Evolutionary conservation across 225 moss, liverwort and hornwort species (phyloP), one percentile per base, ranked within the genome.

Genomic region (Anthoceros angustus): DNA sequence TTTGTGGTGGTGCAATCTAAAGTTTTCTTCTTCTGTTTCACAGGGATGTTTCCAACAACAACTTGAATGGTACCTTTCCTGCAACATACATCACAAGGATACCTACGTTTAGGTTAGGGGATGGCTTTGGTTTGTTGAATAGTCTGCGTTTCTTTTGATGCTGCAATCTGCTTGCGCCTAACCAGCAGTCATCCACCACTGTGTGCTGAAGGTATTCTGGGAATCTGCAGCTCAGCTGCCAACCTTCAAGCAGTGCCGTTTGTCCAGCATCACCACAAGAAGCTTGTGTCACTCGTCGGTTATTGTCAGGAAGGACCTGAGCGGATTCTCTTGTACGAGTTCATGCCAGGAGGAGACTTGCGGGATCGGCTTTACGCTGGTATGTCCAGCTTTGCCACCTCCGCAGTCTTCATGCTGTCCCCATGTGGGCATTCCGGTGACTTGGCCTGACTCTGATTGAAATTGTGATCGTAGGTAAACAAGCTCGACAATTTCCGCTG

Each of bases 1-100:
- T 23, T 18, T 55, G 18, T 18, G 55, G 55, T 55, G 5, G 5
- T 20, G 18, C 23, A 23, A 18, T 55, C n/a, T 55, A 3, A 7
- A 20, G 12, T 55, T 6, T 15, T 55, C 0, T 4, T 18, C 8
- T 55, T 5, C 6, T 15, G 0, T 55, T 0, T 18, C 8, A 1
- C 55, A 55, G 8, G 55, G 55, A 55, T 15, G 55, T 55, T 55
- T 55, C 55, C 8, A 55, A 55, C n/a, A 55, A 55, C 14, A 55
- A 55, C 55, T 55, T 55, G 55, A 55, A 8, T 18, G 55, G 55
- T 20, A 0, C 55, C 7, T 55, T 55, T 9, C 55, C 55, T 18
- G 55, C 18, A 18, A 8, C 55, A 7, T 23, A 18, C n/a, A 15
- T 15, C 16, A 55, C 10, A 15, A 18, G 18, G 18, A 23, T 18